A percentile compares a stretch with the other conserved stretches of the same genome.
Conservation (phyloP, 2,329 filamentous ascomycete genomes). For the Dendryphion nanum region DNA sequence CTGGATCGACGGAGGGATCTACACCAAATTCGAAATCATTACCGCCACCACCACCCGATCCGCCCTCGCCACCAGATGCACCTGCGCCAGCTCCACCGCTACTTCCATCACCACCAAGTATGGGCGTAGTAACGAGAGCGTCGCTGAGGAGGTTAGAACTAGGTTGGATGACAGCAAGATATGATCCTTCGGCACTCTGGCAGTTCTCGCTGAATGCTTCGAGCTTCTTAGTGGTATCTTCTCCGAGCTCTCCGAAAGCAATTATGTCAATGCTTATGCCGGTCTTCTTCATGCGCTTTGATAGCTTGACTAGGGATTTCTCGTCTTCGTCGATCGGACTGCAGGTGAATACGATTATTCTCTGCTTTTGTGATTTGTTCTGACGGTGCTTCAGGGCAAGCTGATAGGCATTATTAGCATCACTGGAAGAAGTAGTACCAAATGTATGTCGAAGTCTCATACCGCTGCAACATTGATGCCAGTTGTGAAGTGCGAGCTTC, state of each 20-base stretch:
- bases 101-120: constrained; percentile 78
- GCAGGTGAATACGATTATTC: constrained; percentile 96
- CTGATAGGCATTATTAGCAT: too few species aligned
- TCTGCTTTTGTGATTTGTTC: constrained; percentile 94
- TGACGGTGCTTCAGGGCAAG: constrained; percentile 96
- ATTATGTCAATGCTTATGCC: constrained; percentile 93
- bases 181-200: constrained; percentile 83
- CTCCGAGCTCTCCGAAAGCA: constrained; percentile 89
- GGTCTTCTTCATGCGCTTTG: constrained; percentile 99
- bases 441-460: too few species aligned
- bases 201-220: constrained; percentile 91
- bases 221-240: constrained; percentile 85
- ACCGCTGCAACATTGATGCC: constrained; percentile 94
- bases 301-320: constrained; percentile 82
- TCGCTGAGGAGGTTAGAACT: constrained; percentile 91
- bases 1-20: constrained; percentile 87
- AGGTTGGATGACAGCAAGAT: constrained; percentile 86
- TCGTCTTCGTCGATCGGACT: constrained; percentile 87
- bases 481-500: constrained; percentile 82
- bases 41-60: constrained; percentile 52
- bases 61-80: constrained; percentile 51
- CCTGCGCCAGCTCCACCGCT: constrained; percentile 56
- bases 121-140: constrained; percentile 83
- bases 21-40: constrained; percentile 83
- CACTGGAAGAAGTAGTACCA: too few species aligned